Evolutionary conservation across 2,329 filamentous ascomycete species (phyloP), one percentile per base, ranked within the genome.

Genomic region (Fusarium sp.): DNA sequence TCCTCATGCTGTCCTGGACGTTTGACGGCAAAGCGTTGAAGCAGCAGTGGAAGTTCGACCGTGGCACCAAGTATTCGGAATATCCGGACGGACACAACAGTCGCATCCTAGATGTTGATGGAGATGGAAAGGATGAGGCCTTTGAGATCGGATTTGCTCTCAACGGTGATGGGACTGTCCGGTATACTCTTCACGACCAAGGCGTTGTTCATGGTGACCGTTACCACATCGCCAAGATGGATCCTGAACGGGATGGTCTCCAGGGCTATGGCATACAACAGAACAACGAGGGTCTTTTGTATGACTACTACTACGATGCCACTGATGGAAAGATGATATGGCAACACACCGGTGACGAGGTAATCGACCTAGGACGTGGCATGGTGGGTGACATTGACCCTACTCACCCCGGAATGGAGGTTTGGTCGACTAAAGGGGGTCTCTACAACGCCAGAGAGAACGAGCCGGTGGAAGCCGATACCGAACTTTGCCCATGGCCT

Each of bases 301-400:
- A 65, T n/a, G 71, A 74, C 25, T 73, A 73, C 62, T 72, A 74
- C 56, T 74, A 73, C 34, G 71, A 73, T 31, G 71, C 71, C 0
- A 60, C 56, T 1, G 44, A 60, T 2, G 71, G 71, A 0, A 54
- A 36, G 2, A 54, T 73, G 4, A 59, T 73, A 33, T 74, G 69
- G 71, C 58, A 67, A 31, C 71, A 73, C 54, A 57, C n/a, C 2
- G 60, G 62, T 3, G 34, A 55, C 0, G 55, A 49, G 3, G 20
- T 46, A 1, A 33, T 11, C 3, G 68, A 73, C 20, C 44, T 71
- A 7, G 68, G 63, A 4, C 67, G 71, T 10, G 71, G 70, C 11
- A 60, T 72, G 62, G 63, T 67, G 1, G 71, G 71, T 2, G 71
- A 74, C 31, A 73, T 74, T 27, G 71, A 74, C 20, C 71, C 72